Percentiles rank a stretch among this genome's conserved stretches.
These are phyloP conservation scores for Raphanus hybrid DNA, from an alignment of 441 rosid genomes.

Conservation along the genomic window DNA sequence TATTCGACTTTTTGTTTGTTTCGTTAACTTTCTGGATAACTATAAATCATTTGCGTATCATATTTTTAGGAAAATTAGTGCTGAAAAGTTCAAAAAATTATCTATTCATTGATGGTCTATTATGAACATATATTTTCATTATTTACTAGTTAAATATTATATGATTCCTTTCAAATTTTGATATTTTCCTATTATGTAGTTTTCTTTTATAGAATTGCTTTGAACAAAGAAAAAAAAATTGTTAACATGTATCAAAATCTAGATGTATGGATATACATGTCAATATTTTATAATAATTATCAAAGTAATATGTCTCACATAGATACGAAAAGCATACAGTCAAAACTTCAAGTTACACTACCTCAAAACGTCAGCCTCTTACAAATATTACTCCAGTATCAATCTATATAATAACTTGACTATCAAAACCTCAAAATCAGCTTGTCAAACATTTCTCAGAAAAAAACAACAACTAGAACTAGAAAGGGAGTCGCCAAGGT, in stretches of 20 bases:
- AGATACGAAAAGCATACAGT: background rate
- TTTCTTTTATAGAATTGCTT: background rate
- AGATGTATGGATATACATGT: background rate
- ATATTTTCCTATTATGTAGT: constrained; percentile 1
- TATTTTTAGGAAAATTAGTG: background rate
- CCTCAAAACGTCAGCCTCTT: background rate
- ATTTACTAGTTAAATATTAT: background rate
- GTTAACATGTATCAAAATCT: background rate
- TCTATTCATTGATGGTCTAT: background rate
- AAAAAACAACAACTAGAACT: background rate
- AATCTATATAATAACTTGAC: constrained; percentile 3
- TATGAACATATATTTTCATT: background rate
- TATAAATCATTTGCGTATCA: background rate
- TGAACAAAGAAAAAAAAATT: background rate
- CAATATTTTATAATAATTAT: too few species aligned
- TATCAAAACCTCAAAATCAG: constrained; percentile 11
- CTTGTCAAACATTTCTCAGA: background rate
- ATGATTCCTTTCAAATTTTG: background rate
- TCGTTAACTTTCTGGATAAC: background rate
- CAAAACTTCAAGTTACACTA: background rate
- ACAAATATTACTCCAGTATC: constrained; percentile 1
- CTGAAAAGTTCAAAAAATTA: background rate
- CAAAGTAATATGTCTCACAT: background rate
- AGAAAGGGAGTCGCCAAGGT: background rate
- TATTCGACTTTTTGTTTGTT: background rate